Conservation (phyloP, 345 rosid species). For the Salix suchowensis region DNA sequence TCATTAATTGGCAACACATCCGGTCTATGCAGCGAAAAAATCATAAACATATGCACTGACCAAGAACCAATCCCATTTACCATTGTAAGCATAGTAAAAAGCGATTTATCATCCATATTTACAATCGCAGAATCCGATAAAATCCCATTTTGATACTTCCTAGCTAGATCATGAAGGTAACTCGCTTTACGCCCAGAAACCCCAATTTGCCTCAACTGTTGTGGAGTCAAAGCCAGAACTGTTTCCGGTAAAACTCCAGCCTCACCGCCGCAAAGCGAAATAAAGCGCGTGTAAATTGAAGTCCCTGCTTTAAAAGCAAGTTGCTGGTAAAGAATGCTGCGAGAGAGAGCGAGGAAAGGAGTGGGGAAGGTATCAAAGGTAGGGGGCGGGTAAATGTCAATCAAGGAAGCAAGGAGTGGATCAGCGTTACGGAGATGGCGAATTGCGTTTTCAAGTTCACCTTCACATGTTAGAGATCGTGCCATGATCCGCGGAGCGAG, state of each 20-base stretch:
- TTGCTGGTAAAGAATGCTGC: constrained; percentile 90
- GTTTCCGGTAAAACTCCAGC: constrained; percentile 65
- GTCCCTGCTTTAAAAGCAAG: constrained; percentile 81
- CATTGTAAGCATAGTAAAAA: constrained; percentile 95
- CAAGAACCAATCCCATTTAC: constrained; percentile 98
- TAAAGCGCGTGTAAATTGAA: constrained; percentile 84
- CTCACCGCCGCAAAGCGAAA: constrained; percentile 80
- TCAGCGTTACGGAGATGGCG: constrained; percentile 71
- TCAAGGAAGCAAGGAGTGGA: constrained; percentile 60
- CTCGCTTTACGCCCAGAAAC: constrained; percentile 90
- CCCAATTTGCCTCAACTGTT: constrained; percentile 84
- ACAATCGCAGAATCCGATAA: constrained; percentile 74
- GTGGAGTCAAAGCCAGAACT: constrained; percentile 63
- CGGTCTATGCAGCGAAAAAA: constrained; percentile 88
- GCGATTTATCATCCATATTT: constrained; percentile 90
- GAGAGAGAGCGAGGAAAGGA: constrained; percentile 81
- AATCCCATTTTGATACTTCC: constrained; percentile 85
- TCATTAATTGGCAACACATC: constrained; percentile 94
- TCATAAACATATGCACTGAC: constrained; percentile 99
- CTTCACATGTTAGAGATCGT: constrained; percentile 72
- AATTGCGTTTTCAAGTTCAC: constrained; percentile 77
- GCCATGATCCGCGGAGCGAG: constrained; percentile 44
- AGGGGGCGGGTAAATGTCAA: constrained; percentile 66
- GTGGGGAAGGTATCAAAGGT: constrained; percentile 69
- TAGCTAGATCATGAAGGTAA: constrained; percentile 86